Conservation (phyloP, 768 basidiomycete genomes). For the Crucibulum laeve region DNA sequence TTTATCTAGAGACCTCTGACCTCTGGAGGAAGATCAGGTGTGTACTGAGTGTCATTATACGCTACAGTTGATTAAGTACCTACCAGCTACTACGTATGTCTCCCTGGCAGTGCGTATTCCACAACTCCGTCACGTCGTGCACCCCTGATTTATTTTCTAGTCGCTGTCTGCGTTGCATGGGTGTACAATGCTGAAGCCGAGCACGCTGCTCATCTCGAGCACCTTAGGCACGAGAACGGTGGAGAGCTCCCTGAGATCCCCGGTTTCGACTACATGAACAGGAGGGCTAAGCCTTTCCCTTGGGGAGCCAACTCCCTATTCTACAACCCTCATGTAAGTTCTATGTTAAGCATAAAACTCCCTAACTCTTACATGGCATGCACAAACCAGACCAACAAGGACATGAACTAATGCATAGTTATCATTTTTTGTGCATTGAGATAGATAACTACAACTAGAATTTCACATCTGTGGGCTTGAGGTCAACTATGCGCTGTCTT, state of each 20-base stretch:
- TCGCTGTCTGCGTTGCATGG: conserved; percentile 47
- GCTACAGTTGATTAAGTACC: conserved; percentile 9
- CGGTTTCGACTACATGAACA: conserved; percentile 75
- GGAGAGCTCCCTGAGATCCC: conserved; percentile 70
- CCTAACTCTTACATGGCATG: conserved; percentile 4
- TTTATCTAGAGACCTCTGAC: conserved; percentile 57
- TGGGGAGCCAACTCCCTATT: conserved; percentile 85
- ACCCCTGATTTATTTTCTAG: too few relatives aligned
- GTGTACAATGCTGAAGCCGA: conserved; percentile 55
- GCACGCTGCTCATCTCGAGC: conserved; percentile 68
- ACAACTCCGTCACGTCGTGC: conserved; percentile 14
- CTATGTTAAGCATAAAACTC: neutral
- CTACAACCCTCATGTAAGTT: conserved; percentile 68
- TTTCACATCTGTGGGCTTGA: too few relatives aligned
- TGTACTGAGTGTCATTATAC: conserved; percentile 12
- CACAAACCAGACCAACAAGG: conserved; percentile 54
- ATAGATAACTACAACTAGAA: neutral
- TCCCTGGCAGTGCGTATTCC: conserved; percentile 62
- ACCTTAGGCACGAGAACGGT: conserved; percentile 67
- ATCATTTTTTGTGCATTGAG: neutral
- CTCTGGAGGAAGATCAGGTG: conserved; percentile 90
- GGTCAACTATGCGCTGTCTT: too few relatives aligned
- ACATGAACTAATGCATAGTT: conserved; percentile 36
- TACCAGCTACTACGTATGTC: conserved; percentile 67
- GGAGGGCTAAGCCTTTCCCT: conserved; percentile 73